Percentiles rank a stretch among this genome's conserved stretches.
phyloP scores from a whole-genome alignment of 768 basidiomycete species.

The Suillus discolor region DNA sequence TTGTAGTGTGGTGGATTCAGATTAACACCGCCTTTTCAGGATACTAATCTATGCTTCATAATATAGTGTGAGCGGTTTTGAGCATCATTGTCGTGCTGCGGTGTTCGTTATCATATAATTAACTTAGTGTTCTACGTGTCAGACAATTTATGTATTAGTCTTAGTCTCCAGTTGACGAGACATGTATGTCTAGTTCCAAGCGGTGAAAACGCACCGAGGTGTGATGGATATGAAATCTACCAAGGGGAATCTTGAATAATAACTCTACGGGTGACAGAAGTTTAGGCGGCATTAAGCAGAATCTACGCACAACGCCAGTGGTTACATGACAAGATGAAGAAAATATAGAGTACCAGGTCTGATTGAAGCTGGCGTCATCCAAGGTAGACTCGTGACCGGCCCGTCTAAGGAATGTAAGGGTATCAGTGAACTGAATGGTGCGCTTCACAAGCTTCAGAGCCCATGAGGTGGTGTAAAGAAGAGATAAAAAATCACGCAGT shows the following conservation, averaged over 20 bases:
- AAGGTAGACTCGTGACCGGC: too few species aligned
- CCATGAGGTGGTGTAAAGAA: constrained; percentile 34
- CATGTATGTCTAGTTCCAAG: neutral
- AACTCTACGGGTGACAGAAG: too few species aligned
- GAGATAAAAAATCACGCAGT: constrained; percentile 16
- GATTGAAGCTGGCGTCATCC: too few species aligned
- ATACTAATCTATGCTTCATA: constrained; percentile 33
- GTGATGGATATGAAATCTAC: too few species aligned
- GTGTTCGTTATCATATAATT: neutral
- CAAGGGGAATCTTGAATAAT: too few species aligned
- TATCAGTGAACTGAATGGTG: constrained; percentile 92
- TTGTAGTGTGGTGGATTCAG: neutral
- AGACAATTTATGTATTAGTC: neutral
- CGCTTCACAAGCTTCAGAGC: constrained; percentile 92
- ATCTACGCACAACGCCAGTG: too few species aligned
- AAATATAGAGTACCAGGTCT: too few species aligned
- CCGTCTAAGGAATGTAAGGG: constrained; percentile 39
- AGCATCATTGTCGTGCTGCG: neutral
- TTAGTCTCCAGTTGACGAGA: neutral
- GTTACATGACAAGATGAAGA: too few species aligned
- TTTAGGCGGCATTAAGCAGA: too few species aligned
- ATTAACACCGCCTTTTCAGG: constrained; percentile 16
- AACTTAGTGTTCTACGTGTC: neutral
- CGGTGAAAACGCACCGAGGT: too few species aligned
- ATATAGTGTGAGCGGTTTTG: constrained; percentile 18